Evolutionary conservation across 441 rosid species (phyloP), one percentile per base, ranked within the genome.

Genomic region (Pelargonium citronellum): DNA sequence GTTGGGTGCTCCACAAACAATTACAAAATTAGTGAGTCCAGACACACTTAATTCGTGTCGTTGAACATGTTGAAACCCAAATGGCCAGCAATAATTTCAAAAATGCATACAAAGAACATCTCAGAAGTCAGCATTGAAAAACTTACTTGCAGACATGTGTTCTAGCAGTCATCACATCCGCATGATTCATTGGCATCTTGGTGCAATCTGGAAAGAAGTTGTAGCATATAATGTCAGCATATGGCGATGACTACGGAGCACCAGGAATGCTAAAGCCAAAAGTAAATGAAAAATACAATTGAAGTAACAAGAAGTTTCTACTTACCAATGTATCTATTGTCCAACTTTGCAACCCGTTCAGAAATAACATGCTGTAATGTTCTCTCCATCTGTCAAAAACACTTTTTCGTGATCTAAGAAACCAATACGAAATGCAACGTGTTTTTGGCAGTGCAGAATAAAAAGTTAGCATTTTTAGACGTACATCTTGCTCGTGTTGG

Each of bases 401-500:
- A 90, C 70, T 86, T 90, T 75, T 81, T 89, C 2, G 97, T 94
- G 70, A 91, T 82, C 97, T 94, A 75, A 19, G 65, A 30, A 80
- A 75, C 22, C 78, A 74, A 11, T 69, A 49, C 46, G 65, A 70
- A 0, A 7, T 61, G 63, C 66, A 27, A 51, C 61, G n/a, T 44
- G 7, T 19, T 67, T 47, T 30, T 22, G 60, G 41, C 46, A 41
- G 46, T 30, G 20, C 6, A 22, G 61, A 60, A 9, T 22, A 51
- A 60, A 20, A 11, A 20, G 10, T 58, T 19, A 9, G 30, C 5
- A 20, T 15, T 1, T 19, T 9, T 58, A 58, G 30, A 58, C 87
- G 71, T 86, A 91, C 97, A 84, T 90, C 88, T 73, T 91, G 96
- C 73, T 90, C 99, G 79, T 87, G 89, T 64, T 82, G 87, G 77